Evolutionary conservation across 2,329 filamentous ascomycete species (phyloP).

Genomic region (Alternaria sp.): DNA sequence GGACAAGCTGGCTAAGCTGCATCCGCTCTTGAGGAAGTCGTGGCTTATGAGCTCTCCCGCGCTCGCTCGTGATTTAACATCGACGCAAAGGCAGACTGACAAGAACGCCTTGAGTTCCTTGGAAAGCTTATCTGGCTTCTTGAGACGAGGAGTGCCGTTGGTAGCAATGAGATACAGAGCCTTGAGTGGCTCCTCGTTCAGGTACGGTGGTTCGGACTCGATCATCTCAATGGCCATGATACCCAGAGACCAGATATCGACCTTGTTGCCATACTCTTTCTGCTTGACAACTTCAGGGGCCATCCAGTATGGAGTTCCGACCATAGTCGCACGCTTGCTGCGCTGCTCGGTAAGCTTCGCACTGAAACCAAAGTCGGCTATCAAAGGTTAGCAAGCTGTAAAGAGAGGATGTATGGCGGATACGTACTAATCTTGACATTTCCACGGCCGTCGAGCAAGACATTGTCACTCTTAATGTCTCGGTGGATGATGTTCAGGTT

Average conservation of each 20-base stretch:
- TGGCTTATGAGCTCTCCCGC: conserved; percentile 88
- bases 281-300: conserved; percentile 99
- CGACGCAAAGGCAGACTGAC: conserved; percentile 94
- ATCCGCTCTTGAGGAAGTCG: conserved; percentile 94
- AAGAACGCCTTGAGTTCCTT: conserved; percentile 98
- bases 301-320: conserved; percentile 99
- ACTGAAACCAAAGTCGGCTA: conserved; percentile 98
- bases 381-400: conserved; percentile 12
- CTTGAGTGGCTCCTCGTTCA: conserved; percentile 97
- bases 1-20: conserved; percentile 80
- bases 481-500: conserved; percentile 97
- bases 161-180: conserved; percentile 97
- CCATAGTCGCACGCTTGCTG: conserved; percentile 98
- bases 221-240: conserved; percentile 99
- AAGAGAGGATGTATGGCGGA: not conserved
- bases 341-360: conserved; percentile 97
- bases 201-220: conserved; percentile 95
- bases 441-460: conserved; percentile 89
- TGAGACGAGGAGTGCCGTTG: conserved; percentile 93
- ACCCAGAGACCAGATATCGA: conserved; percentile 97
- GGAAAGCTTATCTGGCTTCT: conserved; percentile 97
- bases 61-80: conserved; percentile 92
- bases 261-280: conserved; percentile 97
- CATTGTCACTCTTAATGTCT: conserved; percentile 99
- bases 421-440: conserved; percentile 96